Evolutionary conservation across 345 rosid genomes (phyloP).

Genomic region (Rhodamnia rubescens): DNA sequence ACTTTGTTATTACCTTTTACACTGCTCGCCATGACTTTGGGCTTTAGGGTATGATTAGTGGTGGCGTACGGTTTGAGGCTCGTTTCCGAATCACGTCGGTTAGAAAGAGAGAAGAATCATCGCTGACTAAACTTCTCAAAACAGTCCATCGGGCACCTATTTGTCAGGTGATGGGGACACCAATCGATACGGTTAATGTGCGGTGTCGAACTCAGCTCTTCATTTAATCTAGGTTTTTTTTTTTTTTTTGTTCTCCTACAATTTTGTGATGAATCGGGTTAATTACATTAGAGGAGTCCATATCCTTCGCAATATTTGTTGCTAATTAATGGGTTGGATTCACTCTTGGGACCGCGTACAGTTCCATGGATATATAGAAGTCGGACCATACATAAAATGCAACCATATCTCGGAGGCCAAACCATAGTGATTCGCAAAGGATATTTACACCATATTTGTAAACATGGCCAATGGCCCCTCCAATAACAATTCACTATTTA

Average conservation of each 20-base stretch:
- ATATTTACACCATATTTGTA: neutral
- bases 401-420: neutral
- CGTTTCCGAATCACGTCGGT: rapidly evolving
- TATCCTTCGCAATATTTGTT: neutral
- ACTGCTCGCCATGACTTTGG: neutral
- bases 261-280: neutral
- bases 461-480: neutral
- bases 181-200: neutral
- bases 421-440: neutral
- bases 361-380: neutral
- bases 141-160: neutral
- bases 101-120: neutral
- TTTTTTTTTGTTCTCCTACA: neutral
- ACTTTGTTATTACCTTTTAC: neutral
- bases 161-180: neutral
- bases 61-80: neutral
- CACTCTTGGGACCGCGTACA: neutral
- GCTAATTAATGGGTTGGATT: neutral
- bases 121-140: neutral
- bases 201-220: neutral
- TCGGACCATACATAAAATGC: neutral
- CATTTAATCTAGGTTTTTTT: neutral
- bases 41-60: neutral
- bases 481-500: neutral
- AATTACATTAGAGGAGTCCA: neutral